Evolutionary conservation across 73 alveolate genomes (phyloP).

Genomic region (Blepharisma stoltei): DNA sequence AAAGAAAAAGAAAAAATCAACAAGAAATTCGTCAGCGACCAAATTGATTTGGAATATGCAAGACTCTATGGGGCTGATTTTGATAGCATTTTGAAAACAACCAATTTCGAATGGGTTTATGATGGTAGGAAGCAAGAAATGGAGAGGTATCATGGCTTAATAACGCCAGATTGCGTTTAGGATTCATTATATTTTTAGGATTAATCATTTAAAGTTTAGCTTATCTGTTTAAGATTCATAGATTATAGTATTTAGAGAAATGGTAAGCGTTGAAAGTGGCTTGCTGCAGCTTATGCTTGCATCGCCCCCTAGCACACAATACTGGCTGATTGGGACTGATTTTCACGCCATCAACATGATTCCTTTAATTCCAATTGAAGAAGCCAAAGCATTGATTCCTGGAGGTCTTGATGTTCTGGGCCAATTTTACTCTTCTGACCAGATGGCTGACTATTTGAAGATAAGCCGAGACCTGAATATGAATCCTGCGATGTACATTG

Average conservation of each 20-base stretch:
- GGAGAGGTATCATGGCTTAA: not conserved
- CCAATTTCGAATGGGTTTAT: not conserved
- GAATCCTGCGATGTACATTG: not conserved
- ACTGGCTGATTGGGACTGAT: conserved; percentile 22
- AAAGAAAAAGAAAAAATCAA: not conserved
- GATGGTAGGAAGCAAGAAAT: conserved; percentile 16
- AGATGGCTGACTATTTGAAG: not conserved
- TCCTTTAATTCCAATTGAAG: not conserved
- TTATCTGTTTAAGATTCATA: no score
- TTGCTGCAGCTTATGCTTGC: no score
- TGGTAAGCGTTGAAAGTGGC: no score
- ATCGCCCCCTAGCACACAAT: not conserved
- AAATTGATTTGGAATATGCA: not conserved
- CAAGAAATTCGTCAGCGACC: conserved; percentile 7
- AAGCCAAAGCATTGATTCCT: conserved; percentile 5
- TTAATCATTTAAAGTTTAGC: no score
- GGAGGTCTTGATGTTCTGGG: conserved; percentile 15
- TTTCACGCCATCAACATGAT: not conserved
- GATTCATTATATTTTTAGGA: not conserved
- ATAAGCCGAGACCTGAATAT: not conserved
- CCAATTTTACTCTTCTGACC: not conserved
- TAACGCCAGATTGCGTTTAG: not conserved
- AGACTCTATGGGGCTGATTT: not conserved
- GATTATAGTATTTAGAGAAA: no score
- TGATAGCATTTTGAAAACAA: not conserved